Percentiles rank a stretch among this genome's conserved stretches.
phyloP scores from a whole-genome alignment of 805 yeast genomes.

The Millerago galiae region DNA sequence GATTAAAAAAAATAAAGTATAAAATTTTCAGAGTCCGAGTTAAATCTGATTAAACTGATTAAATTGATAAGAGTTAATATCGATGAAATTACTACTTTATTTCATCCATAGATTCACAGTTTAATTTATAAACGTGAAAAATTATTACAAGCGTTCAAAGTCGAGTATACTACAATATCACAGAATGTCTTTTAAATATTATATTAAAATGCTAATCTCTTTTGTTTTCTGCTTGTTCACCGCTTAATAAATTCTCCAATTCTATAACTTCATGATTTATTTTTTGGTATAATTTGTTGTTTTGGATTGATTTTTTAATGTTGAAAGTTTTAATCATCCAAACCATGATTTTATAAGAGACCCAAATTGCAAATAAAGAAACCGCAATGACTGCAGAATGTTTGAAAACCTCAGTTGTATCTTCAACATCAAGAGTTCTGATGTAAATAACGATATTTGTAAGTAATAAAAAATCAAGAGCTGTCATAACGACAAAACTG shows the following conservation, averaged over 20 bases:
- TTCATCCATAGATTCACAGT: too few species aligned
- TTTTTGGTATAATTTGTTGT: conserved; percentile 18
- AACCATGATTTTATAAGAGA: conserved; percentile 13
- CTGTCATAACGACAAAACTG: conserved; percentile 22
- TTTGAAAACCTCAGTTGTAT: conserved; percentile 11
- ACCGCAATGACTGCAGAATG: conserved; percentile 15
- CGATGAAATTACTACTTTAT: too few species aligned
- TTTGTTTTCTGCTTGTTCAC: conserved; percentile 6
- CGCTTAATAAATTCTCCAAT: conserved; percentile 15
- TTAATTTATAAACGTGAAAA: too few species aligned
- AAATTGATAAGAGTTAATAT: too few species aligned
- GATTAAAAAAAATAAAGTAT: too few species aligned
- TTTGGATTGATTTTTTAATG: conserved; percentile 12
- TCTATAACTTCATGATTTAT: conserved; percentile 19
- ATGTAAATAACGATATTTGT: conserved; percentile 29
- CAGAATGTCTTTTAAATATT: too few species aligned
- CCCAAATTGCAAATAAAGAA: conserved; percentile 16
- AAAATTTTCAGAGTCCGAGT: too few species aligned
- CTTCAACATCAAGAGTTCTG: conserved; percentile 26
- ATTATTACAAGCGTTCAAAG: too few species aligned
- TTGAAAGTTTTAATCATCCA: conserved; percentile 18
- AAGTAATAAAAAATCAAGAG: conserved; percentile 27
- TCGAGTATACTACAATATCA: too few species aligned
- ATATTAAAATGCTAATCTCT: conserved; percentile 5
- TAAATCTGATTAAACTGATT: too few species aligned